phyloP scores from a whole-genome alignment of 805 yeast species.

The Saccharomycopsis sp. region DNA sequence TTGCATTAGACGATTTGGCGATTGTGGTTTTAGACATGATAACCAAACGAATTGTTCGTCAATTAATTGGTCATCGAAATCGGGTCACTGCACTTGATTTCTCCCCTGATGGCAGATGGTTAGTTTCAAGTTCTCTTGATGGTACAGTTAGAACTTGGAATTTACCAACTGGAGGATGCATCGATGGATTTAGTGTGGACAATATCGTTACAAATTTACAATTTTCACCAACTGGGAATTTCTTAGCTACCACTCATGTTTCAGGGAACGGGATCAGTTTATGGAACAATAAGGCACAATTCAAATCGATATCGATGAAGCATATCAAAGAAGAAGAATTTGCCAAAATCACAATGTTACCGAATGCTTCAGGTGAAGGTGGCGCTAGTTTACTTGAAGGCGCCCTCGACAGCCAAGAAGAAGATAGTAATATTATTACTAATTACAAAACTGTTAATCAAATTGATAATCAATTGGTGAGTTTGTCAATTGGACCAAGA shows the following conservation, averaged over 20 bases:
- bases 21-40: conserved; percentile 76
- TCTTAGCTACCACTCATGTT: conserved; percentile 88
- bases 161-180: conserved; percentile 92
- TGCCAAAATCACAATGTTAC: conserved; percentile 45
- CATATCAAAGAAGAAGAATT: conserved; percentile 74
- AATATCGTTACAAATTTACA: conserved; percentile 75
- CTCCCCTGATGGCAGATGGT: conserved; percentile 94
- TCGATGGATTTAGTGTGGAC: conserved; percentile 78
- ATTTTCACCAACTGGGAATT: conserved; percentile 83
- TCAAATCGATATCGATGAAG: conserved; percentile 60
- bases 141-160: conserved; percentile 94
- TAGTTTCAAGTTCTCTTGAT: conserved; percentile 76
- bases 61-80: conserved; percentile 82
- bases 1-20: conserved; percentile 80
- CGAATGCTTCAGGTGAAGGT: conserved; percentile 74
- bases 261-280: conserved; percentile 81
- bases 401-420: conserved; percentile 48
- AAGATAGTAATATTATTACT: conserved; percentile 25
- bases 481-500: conserved; percentile 74
- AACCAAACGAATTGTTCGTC: conserved; percentile 79
- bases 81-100: conserved; percentile 84
- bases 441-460: conserved; percentile 53
- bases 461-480: conserved; percentile 53
- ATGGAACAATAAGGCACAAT: conserved; percentile 91
- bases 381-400: conserved; percentile 70